Percentiles rank a stretch among this genome's conserved stretches.
Conservation (phyloP, 768 basidiomycete genomes). For the Melanogaster broomeanus region DNA sequence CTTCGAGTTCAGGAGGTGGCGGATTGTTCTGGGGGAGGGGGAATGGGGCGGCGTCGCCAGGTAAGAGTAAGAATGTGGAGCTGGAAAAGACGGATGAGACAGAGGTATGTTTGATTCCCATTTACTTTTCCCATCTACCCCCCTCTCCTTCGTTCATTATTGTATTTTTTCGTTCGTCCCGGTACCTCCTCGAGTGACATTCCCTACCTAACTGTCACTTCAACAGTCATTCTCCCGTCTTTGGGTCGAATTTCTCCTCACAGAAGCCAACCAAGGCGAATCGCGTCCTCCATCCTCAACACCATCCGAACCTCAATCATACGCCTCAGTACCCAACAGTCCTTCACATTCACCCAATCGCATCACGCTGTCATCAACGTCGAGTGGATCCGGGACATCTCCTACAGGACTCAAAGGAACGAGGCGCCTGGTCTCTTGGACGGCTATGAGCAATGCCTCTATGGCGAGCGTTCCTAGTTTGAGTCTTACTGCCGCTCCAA, state of each 20-base stretch:
- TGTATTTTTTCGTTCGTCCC: neutral
- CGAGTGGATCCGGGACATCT: constrained; percentile 10
- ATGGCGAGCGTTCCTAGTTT: constrained; percentile 45
- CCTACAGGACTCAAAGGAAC: constrained; percentile 31
- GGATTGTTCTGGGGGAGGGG: constrained; percentile 24
- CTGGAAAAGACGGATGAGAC: constrained; percentile 82
- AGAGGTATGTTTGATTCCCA: constrained; percentile 51
- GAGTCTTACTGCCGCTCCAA: constrained; percentile 27
- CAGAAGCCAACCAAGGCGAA: constrained; percentile 66
- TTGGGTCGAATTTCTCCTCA: constrained; percentile 97
- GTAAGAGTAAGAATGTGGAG: constrained; percentile 47
- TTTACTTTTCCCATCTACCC: neutral
- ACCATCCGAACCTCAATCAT: constrained; percentile 25
- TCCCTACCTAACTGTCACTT: neutral
- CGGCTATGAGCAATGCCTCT: constrained; percentile 30
- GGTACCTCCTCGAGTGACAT: neutral
- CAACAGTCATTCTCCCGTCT: constrained; percentile 91
- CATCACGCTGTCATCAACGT: neutral
- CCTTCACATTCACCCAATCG: constrained; percentile 30
- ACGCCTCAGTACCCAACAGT: constrained; percentile 41
- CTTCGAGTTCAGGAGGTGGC: constrained; percentile 15
- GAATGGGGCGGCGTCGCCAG: constrained; percentile 28
- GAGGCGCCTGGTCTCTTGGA: constrained; percentile 42
- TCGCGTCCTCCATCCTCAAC: constrained; percentile 23
- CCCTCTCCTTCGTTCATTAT: neutral